A percentile compares a stretch with the other conserved stretches of the same genome.
Evolutionary conservation across 1,284 basidiomycete species (phyloP).

Genomic region (Ganoderma lingzhi): DNA sequence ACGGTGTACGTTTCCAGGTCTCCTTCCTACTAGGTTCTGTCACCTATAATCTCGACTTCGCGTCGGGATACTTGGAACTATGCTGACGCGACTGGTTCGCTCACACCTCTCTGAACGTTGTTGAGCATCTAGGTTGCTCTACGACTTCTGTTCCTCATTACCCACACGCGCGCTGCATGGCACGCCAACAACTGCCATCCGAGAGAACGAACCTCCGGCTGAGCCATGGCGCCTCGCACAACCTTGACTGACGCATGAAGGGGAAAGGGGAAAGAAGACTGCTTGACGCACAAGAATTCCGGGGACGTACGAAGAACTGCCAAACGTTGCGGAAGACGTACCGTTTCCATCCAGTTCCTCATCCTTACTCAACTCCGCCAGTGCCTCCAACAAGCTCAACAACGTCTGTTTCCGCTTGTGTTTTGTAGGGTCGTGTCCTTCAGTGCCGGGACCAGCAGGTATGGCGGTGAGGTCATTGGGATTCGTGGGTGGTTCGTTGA

Average conservation of each 20-base stretch:
- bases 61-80: no score
- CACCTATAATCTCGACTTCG: no score
- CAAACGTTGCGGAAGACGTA: constrained; percentile 38
- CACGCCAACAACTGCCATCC: background rate
- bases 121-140: no score
- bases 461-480: constrained; percentile 44
- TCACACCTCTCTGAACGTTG: no score
- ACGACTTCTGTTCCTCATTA: no score
- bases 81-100: no score
- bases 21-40: no score
- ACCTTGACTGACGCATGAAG: background rate
- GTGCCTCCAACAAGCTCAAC: constrained; percentile 66
- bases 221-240: background rate
- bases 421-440: constrained; percentile 27
- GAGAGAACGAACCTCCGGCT: background rate
- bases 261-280: background rate
- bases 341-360: constrained; percentile 51
- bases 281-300: background rate
- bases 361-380: constrained; percentile 65
- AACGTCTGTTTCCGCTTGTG: constrained; percentile 65
- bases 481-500: constrained; percentile 24
- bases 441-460: constrained; percentile 20
- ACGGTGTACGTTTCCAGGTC: no score
- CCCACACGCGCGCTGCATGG: no score
- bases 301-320: background rate